Percentiles rank a stretch among this genome's conserved stretches.
Evolutionary conservation across 441 rosid genomes (phyloP).

Genomic region (Bruguiera hainesii): DNA sequence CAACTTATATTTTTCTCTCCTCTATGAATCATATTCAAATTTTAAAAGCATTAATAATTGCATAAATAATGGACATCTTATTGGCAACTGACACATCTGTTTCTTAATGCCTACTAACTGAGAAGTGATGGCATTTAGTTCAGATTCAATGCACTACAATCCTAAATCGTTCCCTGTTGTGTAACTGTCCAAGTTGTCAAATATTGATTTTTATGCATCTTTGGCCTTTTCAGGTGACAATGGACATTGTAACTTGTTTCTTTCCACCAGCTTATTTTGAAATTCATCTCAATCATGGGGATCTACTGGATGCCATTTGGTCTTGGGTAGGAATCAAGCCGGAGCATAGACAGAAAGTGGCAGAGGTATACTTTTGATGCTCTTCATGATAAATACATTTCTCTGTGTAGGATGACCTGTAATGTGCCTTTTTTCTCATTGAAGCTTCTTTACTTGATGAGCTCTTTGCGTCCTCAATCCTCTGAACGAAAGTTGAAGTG

Average conservation of each 20-base stretch:
- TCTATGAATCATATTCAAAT: no score
- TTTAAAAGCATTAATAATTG: no score
- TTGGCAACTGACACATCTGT: no score
- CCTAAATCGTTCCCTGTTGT: no score
- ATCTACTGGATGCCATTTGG: conserved; percentile 91
- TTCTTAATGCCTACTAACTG: no score
- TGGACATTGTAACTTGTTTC: conserved; percentile 61
- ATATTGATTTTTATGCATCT: background rate
- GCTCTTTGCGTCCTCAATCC: conserved; percentile 88
- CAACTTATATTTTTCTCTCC: no score
- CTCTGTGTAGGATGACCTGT: conserved; percentile 23
- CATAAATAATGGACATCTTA: no score
- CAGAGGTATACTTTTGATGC: conserved; percentile 61
- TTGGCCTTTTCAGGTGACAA: conserved; percentile 54
- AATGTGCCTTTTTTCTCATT: conserved; percentile 27
- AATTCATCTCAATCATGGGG: conserved; percentile 94
- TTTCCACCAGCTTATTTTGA: conserved; percentile 63
- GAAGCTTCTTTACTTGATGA: conserved; percentile 94
- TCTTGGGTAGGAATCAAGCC: conserved; percentile 89
- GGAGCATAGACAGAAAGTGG: conserved; percentile 81
- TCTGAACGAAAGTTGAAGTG: conserved; percentile 83
- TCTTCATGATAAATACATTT: conserved; percentile 20
- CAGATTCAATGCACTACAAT: no score
- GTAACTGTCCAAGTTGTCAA: no score
- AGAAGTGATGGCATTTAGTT: no score